Percentiles rank a stretch among this genome's conserved stretches.
Conservation (phyloP, 768 basidiomycete genomes). For the Boletus rufocinnamomeus region DNA sequence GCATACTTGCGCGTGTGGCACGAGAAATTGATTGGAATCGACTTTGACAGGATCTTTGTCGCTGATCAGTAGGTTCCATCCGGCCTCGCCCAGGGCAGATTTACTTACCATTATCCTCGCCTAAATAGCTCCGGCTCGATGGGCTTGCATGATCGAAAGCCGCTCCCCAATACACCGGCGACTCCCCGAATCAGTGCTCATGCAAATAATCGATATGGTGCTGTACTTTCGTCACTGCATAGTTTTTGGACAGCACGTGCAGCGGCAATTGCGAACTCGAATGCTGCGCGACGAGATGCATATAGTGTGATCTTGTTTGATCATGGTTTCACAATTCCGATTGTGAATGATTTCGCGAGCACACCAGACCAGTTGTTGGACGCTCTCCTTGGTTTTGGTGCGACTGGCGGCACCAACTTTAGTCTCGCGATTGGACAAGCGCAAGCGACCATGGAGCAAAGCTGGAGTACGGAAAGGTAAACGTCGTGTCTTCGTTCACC, state of each 20-base stretch:
- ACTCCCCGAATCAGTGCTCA: constrained; percentile 38
- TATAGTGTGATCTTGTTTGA: constrained; percentile 60
- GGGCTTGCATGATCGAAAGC: constrained; percentile 41
- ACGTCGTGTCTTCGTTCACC: neutral
- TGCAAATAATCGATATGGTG: constrained; percentile 55
- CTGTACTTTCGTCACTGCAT: constrained; percentile 56
- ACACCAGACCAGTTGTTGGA: constrained; percentile 48
- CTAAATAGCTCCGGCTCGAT: constrained; percentile 55
- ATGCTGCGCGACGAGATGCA: constrained; percentile 46
- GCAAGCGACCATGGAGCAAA: constrained; percentile 40
- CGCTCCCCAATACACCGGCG: constrained; percentile 46
- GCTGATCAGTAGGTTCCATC: constrained; percentile 44
- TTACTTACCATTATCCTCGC: neutral
- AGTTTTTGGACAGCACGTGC: constrained; percentile 58
- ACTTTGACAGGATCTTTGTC: constrained; percentile 48
- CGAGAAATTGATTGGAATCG: neutral
- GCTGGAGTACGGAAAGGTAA: constrained; percentile 56
- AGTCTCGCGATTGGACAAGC: constrained; percentile 40
- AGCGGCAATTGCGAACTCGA: constrained; percentile 33
- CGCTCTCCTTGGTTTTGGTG: constrained; percentile 34
- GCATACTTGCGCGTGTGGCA: neutral
- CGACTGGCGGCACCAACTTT: constrained; percentile 47
- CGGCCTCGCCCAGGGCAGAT: no score
- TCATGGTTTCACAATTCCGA: constrained; percentile 12
- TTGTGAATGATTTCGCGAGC: constrained; percentile 50